These are phyloP conservation scores for Pelargonium nanum DNA, from an alignment of 345 rosid species.

Conservation along the genomic window DNA sequence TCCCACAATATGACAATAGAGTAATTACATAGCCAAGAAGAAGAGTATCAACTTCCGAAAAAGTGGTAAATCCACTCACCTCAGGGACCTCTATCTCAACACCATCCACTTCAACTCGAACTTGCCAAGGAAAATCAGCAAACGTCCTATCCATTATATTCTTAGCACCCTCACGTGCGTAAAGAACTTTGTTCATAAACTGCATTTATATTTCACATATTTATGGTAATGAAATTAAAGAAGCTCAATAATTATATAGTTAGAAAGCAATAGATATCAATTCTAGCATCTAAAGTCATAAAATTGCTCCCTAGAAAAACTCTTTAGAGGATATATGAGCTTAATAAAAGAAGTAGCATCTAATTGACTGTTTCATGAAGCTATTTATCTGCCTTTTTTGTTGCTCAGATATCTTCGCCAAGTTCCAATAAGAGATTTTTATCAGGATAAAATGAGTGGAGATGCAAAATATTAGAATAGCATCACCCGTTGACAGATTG, in stretches of 20 bases:
- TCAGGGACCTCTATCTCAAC: slow-evolving; percentile 78
- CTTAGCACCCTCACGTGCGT: slow-evolving; percentile 90
- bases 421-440: neutral
- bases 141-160: slow-evolving; percentile 86
- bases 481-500: neutral
- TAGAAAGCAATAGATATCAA: neutral
- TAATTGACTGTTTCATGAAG: too few species aligned
- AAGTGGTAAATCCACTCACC: slow-evolving; percentile 28
- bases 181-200: slow-evolving; percentile 91
- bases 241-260: neutral
- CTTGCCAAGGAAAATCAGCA: slow-evolving; percentile 78
- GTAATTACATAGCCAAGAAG: neutral
- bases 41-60: neutral
- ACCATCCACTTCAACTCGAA: slow-evolving; percentile 84
- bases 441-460: neutral
- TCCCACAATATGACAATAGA: neutral
- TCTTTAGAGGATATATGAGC: too few species aligned
- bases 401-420: too few species aligned
- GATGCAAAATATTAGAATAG: neutral
- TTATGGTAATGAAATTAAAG: neutral
- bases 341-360: too few species aligned
- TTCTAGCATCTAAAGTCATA: neutral
- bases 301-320: too few species aligned
- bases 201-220: slow-evolving; percentile 22
- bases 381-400: too few species aligned